Base-by-base conservation (phyloP, 495 filamentous ascomycete species). In the Hyaloscypha hepaticicola region DNA sequence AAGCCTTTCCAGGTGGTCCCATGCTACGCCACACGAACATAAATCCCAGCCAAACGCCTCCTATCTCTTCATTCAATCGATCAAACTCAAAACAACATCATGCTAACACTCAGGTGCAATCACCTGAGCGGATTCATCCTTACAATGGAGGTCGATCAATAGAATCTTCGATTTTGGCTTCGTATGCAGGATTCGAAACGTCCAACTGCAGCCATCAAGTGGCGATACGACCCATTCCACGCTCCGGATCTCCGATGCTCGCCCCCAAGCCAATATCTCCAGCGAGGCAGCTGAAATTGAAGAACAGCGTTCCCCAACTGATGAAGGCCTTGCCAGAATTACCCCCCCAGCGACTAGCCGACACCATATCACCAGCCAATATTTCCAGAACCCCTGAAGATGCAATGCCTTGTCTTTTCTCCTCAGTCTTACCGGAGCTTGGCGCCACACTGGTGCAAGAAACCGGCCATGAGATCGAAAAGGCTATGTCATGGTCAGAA, bases 271-370 rank as follows among this genome's bases (percentile, higher is more conserved):
- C 80, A 12, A 80, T 80, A 14, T 82, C 78, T 12, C 77, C 81
- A 31, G 76, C 70, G 51, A 73, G 76, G 34, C 73, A 78, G 66
- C 72, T 82, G 48, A 77, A 74, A 60, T 70, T 81, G 57, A 80
- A 80, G 65, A 78, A 79, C 64, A 82, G 80, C 62, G 72, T 82
- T 27, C 79, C 81, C 50, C 76, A 77, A 63, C 70, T 83, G 45
- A 81, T 83, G 78, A 82, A 82, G 64, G 75, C 78, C 29, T 65
- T 82, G 28, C 80, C 79, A n/a, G 71, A 77, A 24, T 38, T 82
- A 29, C 77, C 79, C 21, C 34, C 55, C 7, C 61, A 69, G 19
- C 45, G 26, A 11, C 14, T 29, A 8, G 52, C 49, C 48, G 33
- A 24, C 1, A 55, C 27, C 8, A 19, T 51, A 16, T 58, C 34